Evolutionary conservation across 192 early-diverging fungal species (phyloP).

Genomic region (Rhizoclosmatium globosum): DNA sequence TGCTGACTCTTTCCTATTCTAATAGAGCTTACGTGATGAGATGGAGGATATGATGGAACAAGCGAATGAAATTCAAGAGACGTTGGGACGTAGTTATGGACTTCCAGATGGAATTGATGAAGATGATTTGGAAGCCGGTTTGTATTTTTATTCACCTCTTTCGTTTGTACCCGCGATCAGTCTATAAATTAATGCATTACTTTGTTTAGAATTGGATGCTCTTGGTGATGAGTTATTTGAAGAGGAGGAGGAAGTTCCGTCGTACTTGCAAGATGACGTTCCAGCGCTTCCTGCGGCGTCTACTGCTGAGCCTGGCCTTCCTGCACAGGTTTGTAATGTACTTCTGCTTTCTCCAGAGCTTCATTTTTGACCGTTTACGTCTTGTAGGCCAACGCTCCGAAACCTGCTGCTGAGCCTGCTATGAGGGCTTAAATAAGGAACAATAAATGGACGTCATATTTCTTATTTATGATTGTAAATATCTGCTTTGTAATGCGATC

Average conservation of each 20-base stretch:
- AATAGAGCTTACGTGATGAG: constrained; percentile 92
- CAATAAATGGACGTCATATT: not conserved
- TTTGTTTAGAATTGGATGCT: constrained; percentile 84
- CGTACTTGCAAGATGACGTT: constrained; percentile 78
- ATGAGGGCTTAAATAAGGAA: not conserved
- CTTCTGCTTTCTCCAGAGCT: not conserved
- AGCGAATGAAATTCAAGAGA: constrained; percentile 97
- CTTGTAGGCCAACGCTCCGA: not conserved
- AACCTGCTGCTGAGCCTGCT: not conserved
- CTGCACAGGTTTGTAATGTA: not conserved
- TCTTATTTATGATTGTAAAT: too few relatives aligned
- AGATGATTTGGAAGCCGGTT: constrained; percentile 94
- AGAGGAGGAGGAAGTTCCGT: constrained; percentile 79
- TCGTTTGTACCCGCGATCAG: not conserved
- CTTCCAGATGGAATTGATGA: constrained; percentile 97
- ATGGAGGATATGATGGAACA: constrained; percentile 98
- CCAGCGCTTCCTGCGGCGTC: constrained; percentile 45
- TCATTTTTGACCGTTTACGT: not conserved
- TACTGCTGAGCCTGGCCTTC: constrained; percentile 38
- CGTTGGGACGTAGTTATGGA: constrained; percentile 89
- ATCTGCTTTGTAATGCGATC: too few relatives aligned
- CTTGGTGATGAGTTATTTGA: constrained; percentile 90
- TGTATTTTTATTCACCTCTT: not conserved
- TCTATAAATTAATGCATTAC: not conserved
- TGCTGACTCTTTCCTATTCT: not conserved